phyloP scores from a whole-genome alignment of 176 grass and related monocot genomes.

The Alloteropsis semialata region DNA sequence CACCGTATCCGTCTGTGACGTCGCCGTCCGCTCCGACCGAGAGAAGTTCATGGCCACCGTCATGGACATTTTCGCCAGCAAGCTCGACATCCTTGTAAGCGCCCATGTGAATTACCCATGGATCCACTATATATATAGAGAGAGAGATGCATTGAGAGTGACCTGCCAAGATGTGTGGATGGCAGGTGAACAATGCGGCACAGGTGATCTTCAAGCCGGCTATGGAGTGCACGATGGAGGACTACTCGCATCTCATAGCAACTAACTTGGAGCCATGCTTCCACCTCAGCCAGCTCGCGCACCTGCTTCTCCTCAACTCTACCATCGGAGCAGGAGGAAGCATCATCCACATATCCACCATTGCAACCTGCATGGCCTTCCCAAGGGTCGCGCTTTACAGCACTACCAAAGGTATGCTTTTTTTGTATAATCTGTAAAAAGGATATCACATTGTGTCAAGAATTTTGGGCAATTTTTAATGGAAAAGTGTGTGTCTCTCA shows the following conservation, averaged over 20 bases:
- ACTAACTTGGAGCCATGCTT: constrained; percentile 53
- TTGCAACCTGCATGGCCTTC: neutral
- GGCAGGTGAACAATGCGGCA: too few relatives aligned
- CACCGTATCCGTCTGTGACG: constrained; percentile 32
- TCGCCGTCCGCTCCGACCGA: neutral
- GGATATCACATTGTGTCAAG: too few relatives aligned
- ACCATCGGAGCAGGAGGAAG: neutral
- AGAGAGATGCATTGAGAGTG: too few relatives aligned
- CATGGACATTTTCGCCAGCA: neutral
- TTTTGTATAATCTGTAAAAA: too few relatives aligned
- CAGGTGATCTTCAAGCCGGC: too few relatives aligned
- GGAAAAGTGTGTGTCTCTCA: too few relatives aligned
- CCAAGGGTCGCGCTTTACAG: constrained; percentile 22
- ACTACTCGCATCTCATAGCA: constrained; percentile 36
- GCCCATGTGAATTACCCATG: too few relatives aligned
- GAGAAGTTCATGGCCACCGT: constrained; percentile 2
- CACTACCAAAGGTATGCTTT: constrained; percentile 20
- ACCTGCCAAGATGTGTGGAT: too few relatives aligned
- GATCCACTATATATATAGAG: too few relatives aligned
- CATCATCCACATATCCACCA: constrained; percentile 33
- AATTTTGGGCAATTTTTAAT: too few relatives aligned
- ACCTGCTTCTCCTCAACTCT: constrained; percentile 27
- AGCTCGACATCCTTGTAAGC: too few relatives aligned
- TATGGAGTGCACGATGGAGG: neutral
- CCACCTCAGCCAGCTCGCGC: constrained; percentile 34